Evolutionary conservation across 2,329 filamentous ascomycete species (phyloP).

Genomic region (Akanthomyces lecanii): DNA sequence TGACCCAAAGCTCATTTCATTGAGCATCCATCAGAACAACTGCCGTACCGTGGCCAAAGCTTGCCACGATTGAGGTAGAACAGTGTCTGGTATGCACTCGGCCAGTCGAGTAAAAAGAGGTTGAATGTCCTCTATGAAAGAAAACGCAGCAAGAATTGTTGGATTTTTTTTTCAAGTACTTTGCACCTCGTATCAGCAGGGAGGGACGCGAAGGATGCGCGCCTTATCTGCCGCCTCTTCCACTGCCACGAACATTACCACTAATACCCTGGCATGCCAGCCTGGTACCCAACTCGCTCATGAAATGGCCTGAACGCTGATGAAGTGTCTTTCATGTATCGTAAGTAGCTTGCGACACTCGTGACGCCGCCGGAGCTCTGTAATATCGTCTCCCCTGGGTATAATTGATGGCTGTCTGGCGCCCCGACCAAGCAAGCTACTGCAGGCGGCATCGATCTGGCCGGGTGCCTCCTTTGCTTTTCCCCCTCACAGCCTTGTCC

Average conservation of each 20-base stretch:
- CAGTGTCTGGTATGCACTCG: background rate
- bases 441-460: constrained; percentile 14
- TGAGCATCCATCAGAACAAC: background rate
- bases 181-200: background rate
- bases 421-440: constrained; percentile 11
- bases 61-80: background rate
- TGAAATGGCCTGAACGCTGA: too few relatives aligned
- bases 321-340: background rate
- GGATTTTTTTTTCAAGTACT: background rate
- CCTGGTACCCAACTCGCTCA: background rate
- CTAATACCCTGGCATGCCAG: background rate
- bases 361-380: background rate
- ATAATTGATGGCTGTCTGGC: constrained; percentile 4
- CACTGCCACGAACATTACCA: background rate
- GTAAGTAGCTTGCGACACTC: background rate
- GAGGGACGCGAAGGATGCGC: background rate
- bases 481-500: background rate
- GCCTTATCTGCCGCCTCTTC: too few relatives aligned
- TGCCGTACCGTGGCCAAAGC: constrained; percentile 1
- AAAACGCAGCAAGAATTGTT: background rate
- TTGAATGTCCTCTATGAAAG: background rate
- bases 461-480: constrained; percentile 3
- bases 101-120: background rate
- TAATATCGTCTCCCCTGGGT: background rate
- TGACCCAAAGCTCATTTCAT: background rate